Base-by-base conservation (phyloP, 1,284 basidiomycete genomes). In the Marasmius tenuissimus region DNA sequence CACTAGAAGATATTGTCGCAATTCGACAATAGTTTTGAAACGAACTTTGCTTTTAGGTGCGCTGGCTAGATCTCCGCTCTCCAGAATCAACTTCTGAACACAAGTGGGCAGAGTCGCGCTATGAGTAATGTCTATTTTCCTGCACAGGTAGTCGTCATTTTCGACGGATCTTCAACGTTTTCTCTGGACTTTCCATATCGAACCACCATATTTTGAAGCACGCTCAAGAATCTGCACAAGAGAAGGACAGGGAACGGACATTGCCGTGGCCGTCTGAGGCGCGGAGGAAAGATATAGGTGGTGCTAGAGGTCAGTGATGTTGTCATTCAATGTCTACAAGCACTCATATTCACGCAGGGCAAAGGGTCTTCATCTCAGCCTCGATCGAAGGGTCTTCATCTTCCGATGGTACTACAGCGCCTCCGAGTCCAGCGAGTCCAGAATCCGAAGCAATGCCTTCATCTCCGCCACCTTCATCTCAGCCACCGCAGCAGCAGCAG, bases 181-280 rank as follows among this genome's bases (percentile, higher is more conserved):
- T 91, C 51, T 89, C 88, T 0, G 78, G 85, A 0, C 72, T 89
- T 34, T 87, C 88, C 0, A 81, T 91, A 45, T 85, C 89, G 2
- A 83, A 83, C 67, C 85, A 89, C 42, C 89, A 87, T 47, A 67
- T 76, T 39, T 71, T 71, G 61, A 70, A 72, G 65, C 71, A 67
- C 38, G 66, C 69, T 16, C 66, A 67, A 18, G 62, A 62, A 40
- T 5, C 48, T 1, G 34, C 60, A n/a, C 42, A 55, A 20, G 62
- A 63, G 38, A 16, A 34, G 11, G 33, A 57, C 27, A 49, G 59
- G 34, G 34, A 54, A 45, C 42, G 18, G 48, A 27, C 27, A 27
- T 27, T 27, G 27, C 27, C 27, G 27, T 27, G 27, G 27, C 27
- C 27, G 27, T 27, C 27, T 27, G 27, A 27, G 27, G 27, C 27